Evolutionary conservation across 2,329 filamentous ascomycete species (phyloP), one percentile per base, ranked within the genome.

Genomic region (Stemphylium beticola): DNA sequence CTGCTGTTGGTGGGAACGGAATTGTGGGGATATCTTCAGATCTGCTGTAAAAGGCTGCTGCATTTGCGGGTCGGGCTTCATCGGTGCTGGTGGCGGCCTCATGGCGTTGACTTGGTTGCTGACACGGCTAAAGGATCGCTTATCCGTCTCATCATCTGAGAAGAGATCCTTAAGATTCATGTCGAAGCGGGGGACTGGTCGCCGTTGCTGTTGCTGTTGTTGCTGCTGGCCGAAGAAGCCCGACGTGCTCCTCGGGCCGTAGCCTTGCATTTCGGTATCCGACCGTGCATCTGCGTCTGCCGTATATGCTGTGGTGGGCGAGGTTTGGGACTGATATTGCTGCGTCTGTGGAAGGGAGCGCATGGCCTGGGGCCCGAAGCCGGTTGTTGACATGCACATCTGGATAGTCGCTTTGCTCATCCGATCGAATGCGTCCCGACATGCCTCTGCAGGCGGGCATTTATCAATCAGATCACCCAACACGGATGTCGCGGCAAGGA

Each of bases 401-500:
- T 93, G 91, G 44, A 98, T 90, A 0, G 93, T 98, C 9, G 93
- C 93, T 78, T 95, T 96, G 67, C 91, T 93, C 79, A 96, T 98
- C 34, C 93, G 86, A 66, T 96, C 91, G 72, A 98, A 97, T 0
- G 95, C 93, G 73, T 98, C 93, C 12, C 92, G 87, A 74, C 93
- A 98, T 10, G 93, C 92, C 80, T 97, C 93, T 29, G 93, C 93
- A 0, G 93, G 93, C 0, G 93, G 93, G 65, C 95, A 98, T 74
- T 96, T 96, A 63, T 96, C 91, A 62, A 96, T 93, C 59, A 98
- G 82, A 70, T 97, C 95, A 4, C 87, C 89, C 38, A 98, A 87
- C 8, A 98, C 92, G 1, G 93, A 97, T 43, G 92, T 97, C 18
- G 93, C 93, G 8, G 93, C 92, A 43, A 97, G 82, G 8, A 98